phyloP scores from a whole-genome alignment of 805 yeast species.

The Candida saitoana region DNA sequence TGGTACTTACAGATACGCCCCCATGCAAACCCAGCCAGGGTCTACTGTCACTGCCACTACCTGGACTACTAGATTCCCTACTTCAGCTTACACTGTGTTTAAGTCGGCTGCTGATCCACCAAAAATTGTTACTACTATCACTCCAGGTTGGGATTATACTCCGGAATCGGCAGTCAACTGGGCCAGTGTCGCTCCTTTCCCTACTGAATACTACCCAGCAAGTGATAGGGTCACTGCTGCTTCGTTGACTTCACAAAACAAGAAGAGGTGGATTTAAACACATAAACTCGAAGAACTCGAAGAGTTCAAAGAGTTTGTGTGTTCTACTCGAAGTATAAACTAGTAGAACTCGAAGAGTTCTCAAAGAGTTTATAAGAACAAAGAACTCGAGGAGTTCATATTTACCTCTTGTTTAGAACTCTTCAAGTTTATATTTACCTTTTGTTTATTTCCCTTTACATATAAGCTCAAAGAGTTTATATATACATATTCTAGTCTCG shows the following conservation, averaged over 20 bases:
- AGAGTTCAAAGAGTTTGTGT: too few relatives aligned
- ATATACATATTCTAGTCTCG: too few relatives aligned
- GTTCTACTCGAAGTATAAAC: too few relatives aligned
- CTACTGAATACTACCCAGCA: slow-evolving; percentile 65
- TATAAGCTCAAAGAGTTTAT: too few relatives aligned
- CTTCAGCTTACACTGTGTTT: slow-evolving; percentile 60
- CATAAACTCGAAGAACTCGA: too few relatives aligned
- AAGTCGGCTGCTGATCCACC: slow-evolving; percentile 45
- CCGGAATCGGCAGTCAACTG: slow-evolving; percentile 59
- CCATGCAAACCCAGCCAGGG: slow-evolving; percentile 90
- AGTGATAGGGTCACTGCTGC: slow-evolving; percentile 44
- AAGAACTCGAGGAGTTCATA: too few relatives aligned
- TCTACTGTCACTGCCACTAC: slow-evolving; percentile 59
- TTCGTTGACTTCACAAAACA: slow-evolving; percentile 29
- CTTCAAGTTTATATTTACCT: too few relatives aligned
- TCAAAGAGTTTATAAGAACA: too few relatives aligned
- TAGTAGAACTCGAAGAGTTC: too few relatives aligned
- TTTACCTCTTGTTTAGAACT: too few relatives aligned
- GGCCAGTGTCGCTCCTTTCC: slow-evolving; percentile 69
- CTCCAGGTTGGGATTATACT: slow-evolving; percentile 82
- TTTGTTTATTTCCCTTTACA: too few relatives aligned
- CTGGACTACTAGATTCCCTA: slow-evolving; percentile 63
- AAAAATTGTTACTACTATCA: slow-evolving; percentile 55
- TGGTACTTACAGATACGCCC: slow-evolving; percentile 77
- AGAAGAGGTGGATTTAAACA: slow-evolving; percentile 31